A percentile compares a stretch with the other conserved stretches of the same genome.
Evolutionary conservation across 2,329 filamentous ascomycete species (phyloP).

Genomic region (Penicillium freii): DNA sequence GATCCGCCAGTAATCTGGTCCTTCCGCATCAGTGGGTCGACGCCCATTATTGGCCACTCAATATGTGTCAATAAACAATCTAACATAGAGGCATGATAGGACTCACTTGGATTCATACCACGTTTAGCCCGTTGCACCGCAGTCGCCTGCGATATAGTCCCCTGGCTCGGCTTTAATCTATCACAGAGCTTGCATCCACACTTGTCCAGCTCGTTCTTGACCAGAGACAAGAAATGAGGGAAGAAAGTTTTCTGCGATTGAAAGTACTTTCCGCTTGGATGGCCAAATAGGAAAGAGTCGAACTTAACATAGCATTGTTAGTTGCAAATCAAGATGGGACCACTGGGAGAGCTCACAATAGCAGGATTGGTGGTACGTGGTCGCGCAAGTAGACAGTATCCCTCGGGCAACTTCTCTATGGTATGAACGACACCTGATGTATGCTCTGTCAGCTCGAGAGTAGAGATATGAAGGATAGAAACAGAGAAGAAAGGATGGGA

Average conservation of each 20-base stretch:
- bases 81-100: background rate
- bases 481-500: background rate
- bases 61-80: background rate
- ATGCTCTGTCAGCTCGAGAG: background rate
- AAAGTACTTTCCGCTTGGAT: conserved; percentile 52
- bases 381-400: conserved; percentile 54
- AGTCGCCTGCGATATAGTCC: conserved; percentile 7
- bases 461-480: background rate
- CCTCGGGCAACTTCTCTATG: conserved; percentile 54
- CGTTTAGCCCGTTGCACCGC: background rate
- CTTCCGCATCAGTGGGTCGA: conserved; percentile 11
- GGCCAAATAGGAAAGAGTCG: conserved; percentile 59
- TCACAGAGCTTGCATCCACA: conserved; percentile 54
- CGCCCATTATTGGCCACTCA: background rate
- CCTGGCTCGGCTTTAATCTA: conserved; percentile 14
- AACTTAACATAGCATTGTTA: conserved; percentile 31
- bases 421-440: conserved; percentile 47
- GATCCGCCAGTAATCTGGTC: conserved; percentile 25
- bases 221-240: conserved; percentile 53
- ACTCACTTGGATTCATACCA: background rate
- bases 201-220: conserved; percentile 50
- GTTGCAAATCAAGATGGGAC: background rate
- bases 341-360: conserved; percentile 28
- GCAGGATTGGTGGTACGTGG: conserved; percentile 41
- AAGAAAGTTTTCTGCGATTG: conserved; percentile 56